A percentile compares a stretch with the other conserved stretches of the same genome.
phyloP scores from a whole-genome alignment of 129 eudicot genomes.

The Centaurea solstitialis region DNA sequence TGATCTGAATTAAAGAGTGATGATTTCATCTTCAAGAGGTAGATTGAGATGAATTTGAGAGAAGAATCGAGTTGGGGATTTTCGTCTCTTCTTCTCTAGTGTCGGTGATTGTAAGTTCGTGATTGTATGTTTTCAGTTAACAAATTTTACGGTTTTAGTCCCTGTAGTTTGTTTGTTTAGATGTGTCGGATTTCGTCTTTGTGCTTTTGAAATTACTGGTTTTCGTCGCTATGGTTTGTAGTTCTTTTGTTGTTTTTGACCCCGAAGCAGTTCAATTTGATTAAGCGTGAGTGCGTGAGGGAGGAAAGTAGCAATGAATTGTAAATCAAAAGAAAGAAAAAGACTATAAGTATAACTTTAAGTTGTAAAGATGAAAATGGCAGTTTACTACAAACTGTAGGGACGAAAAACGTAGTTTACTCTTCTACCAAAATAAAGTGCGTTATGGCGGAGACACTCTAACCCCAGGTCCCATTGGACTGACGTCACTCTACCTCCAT shows the following conservation, averaged over 20 bases:
- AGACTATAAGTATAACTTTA: no score
- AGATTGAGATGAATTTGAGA: conserved; percentile 6
- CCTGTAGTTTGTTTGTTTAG: neutral
- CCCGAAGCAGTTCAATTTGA: neutral
- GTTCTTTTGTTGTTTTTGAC: neutral
- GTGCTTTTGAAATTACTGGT: neutral
- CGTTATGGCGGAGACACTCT: no score
- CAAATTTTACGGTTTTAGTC: neutral
- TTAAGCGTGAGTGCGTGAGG: neutral
- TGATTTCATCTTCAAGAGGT: neutral
- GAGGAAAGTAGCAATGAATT: no score
- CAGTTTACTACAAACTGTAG: no score
- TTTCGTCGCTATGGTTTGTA: neutral
- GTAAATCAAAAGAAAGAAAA: neutral
- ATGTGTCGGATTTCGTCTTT: neutral
- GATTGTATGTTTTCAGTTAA: neutral
- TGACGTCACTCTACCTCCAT: no score
- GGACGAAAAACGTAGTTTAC: no score
- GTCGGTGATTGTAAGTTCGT: conserved; percentile 18
- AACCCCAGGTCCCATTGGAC: no score
- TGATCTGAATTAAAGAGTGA: conserved; percentile 17
- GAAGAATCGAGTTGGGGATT: conserved; percentile 25
- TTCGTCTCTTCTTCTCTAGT: conserved; percentile 13
- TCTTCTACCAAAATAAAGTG: no score
- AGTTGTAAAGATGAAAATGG: no score